Base-by-base conservation (phyloP, 345 rosid species). In the Gossypium arboreum region DNA sequence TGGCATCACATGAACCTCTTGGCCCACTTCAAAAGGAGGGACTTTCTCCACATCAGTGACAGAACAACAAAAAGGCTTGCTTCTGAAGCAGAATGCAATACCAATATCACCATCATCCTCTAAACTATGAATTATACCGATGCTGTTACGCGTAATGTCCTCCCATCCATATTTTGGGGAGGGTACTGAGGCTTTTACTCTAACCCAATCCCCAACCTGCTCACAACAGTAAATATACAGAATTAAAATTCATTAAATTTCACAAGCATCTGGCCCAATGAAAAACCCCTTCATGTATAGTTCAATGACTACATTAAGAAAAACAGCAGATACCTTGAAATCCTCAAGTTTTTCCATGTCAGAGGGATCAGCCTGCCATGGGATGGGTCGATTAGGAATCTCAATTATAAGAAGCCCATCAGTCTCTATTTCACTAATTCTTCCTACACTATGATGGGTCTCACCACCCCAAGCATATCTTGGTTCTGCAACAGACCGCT, bases 401-500 rank as follows among this genome's bases (percentile, higher is more conserved):
- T 95, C 99, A 43, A 95, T 90, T 66, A 93, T 80, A 52, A 95
- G 90, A 68, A 95, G 96, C 72, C 99, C 99, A 82, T 95, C 98
- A 77, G 84, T 90, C 84, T 95, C 97, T 87, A 95, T 91, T 73
- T 93, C 99, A 17, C 90, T 88, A 71, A 93, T 87, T 79, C 79
- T 90, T 77, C 99, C 99, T 78, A 93, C 99, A 82, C 98, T 95
- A 73, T 95, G 99, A 86, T 95, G 99, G 17, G 99, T 95, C 90
- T 95, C 99, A 74, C 98, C 98, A 70, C 96, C 98, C 99, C 99
- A 95, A 74, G 93, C 98, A 89, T 85, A 95, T 79, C 97, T 88
- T 69, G 99, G 99, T 84, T 93, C 99, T 10, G 99, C 96, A 82
- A 95, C 98, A 78, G 99, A 91, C 59, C 99, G 89, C 86, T 93